Evolutionary conservation across 306 rosid species (phyloP).

Genomic region (Ziziphus jujuba): DNA sequence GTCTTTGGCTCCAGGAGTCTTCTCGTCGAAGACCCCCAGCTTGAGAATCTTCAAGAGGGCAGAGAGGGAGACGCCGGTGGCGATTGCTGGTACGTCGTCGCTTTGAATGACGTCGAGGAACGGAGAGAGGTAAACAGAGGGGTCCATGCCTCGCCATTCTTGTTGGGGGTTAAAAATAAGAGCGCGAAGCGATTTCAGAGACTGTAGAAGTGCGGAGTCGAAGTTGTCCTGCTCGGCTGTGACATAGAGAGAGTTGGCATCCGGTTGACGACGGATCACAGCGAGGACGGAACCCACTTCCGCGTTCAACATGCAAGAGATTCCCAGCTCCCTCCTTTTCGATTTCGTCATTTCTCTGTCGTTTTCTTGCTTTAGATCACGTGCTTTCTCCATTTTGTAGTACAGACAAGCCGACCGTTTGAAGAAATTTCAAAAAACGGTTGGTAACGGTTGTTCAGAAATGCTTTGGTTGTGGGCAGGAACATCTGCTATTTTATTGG

Average conservation of each 20-base stretch:
- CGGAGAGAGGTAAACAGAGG: constrained; percentile 65
- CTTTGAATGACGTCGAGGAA: constrained; percentile 75
- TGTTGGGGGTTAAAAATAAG: constrained; percentile 74
- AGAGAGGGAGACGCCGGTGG: constrained; percentile 74
- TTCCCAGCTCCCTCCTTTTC: constrained; percentile 54
- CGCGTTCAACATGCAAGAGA: constrained; percentile 90
- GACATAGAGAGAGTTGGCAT: constrained; percentile 30
- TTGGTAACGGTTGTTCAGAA: neutral
- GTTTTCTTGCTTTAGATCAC: neutral
- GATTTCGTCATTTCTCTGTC: constrained; percentile 4
- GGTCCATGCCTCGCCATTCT: constrained; percentile 75
- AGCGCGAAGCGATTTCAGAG: constrained; percentile 75
- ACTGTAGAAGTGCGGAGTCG: constrained; percentile 50
- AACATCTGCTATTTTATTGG: neutral
- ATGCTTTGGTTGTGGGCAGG: too few relatives aligned
- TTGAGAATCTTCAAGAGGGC: constrained; percentile 70
- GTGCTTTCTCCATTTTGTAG: constrained; percentile 15
- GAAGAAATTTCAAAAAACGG: constrained; percentile 21
- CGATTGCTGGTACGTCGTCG: constrained; percentile 67
- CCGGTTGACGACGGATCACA: constrained; percentile 62
- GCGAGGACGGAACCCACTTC: constrained; percentile 84
- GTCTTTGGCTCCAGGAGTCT: constrained; percentile 59
- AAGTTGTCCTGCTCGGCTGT: constrained; percentile 35
- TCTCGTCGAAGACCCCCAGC: constrained; percentile 62
- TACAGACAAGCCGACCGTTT: neutral